Evolutionary conservation across 495 filamentous ascomycete species (phyloP), one percentile per base, ranked within the genome.

Genomic region (Hyphodiscus hymeniophilus): DNA sequence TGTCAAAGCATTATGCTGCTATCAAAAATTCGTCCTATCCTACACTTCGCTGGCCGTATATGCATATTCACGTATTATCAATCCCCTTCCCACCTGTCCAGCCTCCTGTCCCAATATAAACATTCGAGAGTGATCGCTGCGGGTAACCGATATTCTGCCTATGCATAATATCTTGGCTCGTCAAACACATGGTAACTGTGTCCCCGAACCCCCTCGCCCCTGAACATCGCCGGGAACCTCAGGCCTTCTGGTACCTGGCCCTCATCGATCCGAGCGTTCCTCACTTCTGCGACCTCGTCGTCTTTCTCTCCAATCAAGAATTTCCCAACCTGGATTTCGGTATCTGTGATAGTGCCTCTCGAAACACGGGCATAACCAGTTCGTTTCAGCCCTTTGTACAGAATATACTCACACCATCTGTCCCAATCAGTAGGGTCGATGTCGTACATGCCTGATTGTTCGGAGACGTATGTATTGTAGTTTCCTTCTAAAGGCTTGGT

Each of bases 351-450:
- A 0, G 86, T 94, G 51, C 81, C 79, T 56, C 92, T 69, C 50
- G 84, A 91, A 30, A 98, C 81, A 54, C 92, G 74, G 12, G 92
- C 92, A 62, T 97, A 98, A 7, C 89, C 94, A 2, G 83, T 82
- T 52, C 90, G 73, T 63, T 81, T 84, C 42, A 99, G 64, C 10
- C 82, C 83, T 70, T 96, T 95, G 71, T 85, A 99, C 42, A 99
- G 71, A 53, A 99, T 92, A 60, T 99, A 99, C 71, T 99, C 92
- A 68, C 94, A 99, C 94, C 94, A 99, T 47, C 94, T 70, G 66
- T 98, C 92, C 89, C 88, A 95, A 60, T 99, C 94, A 12, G 72
- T 83, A 7, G 81, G 76, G 56, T 99, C 94, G 43, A 99, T 92
- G 59, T 99, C 94, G 55, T 84, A 81, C 94, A 99, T 99, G 17